A percentile compares a stretch with the other conserved stretches of the same genome.
Evolutionary conservation across 2,329 filamentous ascomycete species (phyloP).

Genomic region (Ceratocystis albifundus): DNA sequence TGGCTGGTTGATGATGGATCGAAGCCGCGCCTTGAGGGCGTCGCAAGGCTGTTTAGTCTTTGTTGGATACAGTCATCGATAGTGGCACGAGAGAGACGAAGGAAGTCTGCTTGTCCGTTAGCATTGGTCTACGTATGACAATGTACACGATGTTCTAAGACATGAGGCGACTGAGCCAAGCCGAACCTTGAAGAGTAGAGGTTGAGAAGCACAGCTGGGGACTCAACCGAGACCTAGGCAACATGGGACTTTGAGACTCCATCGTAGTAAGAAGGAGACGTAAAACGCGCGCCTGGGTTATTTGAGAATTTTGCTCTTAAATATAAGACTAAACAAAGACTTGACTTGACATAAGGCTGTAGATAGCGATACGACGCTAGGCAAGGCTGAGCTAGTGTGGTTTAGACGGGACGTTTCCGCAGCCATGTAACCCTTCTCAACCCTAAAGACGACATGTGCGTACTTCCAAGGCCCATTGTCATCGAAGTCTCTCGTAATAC

Average conservation of each 20-base stretch:
- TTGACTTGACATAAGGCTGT: background rate
- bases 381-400: constrained; percentile 1
- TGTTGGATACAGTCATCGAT: constrained; percentile 91
- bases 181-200: constrained; percentile 53
- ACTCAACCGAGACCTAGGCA: constrained; percentile 36
- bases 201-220: constrained; percentile 72
- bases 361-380: background rate
- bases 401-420: background rate
- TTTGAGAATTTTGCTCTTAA: background rate
- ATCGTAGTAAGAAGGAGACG: background rate
- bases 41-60: constrained; percentile 79
- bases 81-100: constrained; percentile 69
- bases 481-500: background rate
- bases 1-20: constrained; percentile 62
- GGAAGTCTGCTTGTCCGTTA: constrained; percentile 55
- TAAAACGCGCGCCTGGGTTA: background rate
- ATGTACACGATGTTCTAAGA: background rate
- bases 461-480: background rate
- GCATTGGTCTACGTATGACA: background rate
- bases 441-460: constrained; percentile 4
- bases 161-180: background rate
- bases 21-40: constrained; percentile 60
- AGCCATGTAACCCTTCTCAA: background rate
- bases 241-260: constrained; percentile 8
- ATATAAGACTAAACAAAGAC: background rate